Base-by-base conservation (phyloP, 768 basidiomycete genomes). In the Flagelloscypha sp. region DNA sequence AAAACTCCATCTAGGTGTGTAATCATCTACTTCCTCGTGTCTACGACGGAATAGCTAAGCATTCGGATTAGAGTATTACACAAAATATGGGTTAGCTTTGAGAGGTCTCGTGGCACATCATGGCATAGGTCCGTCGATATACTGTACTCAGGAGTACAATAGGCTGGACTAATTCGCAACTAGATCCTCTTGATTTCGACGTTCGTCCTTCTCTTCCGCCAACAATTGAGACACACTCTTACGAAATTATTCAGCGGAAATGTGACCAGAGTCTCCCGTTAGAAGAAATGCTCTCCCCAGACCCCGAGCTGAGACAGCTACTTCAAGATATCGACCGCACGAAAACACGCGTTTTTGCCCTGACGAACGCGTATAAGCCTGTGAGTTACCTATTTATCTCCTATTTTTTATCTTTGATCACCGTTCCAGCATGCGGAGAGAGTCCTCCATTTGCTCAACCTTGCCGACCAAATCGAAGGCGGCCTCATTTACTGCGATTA, bases 191-290 rank as follows among this genome's bases (percentile, higher is more conserved):
- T 21, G 10, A 27, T 28, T 9, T 17, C 25, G 22, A 16, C 35
- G 5, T 40, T 24, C 33, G 19, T 25, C 36, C 12, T 6, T 33
- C 11, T 22, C 18, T 30, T 13, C 22, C 27, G 21, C 43, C n/a
- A n/a, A n/a, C n/a, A n/a, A n/a, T n/a, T 39, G 22, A 40, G 25
- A 18, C 22, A 13, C 17, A 12, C 12, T 31, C 25, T n/a, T 39
- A 58, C 39, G 76, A 33, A 86, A 89, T 49, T 92, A n/a, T 89
- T 54, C 82, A 92, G 58, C 62, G 59, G 35, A 76, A 82, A 56
- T 92, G 88, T 53, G 88, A 92, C 48, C 83, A 81, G 3, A 72
- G 84, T 15, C 66, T 92, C 9, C 88, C 88, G 6, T 65, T 92
- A 6, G 88, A 92, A 49, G 68, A 79, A 3, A 79, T 84, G 63